phyloP scores from a whole-genome alignment of 2,329 filamentous ascomycete species.

The Scedosporium apiospermum region DNA sequence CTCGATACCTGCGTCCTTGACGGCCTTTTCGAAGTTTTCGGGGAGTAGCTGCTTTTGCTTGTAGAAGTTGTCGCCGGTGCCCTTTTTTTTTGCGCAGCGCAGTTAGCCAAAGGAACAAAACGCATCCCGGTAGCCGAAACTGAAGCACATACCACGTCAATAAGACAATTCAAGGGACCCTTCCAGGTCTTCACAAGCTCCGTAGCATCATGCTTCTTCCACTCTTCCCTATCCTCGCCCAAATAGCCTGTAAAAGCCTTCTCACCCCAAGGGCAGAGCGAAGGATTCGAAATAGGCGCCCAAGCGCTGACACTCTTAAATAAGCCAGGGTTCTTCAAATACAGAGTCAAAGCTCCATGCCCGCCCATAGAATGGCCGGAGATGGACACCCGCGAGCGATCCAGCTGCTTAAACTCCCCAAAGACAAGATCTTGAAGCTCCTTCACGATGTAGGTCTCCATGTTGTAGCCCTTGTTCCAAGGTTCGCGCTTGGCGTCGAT shows the following conservation, averaged over 20 bases:
- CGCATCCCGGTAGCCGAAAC: not conserved
- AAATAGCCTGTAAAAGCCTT: constrained; percentile 94
- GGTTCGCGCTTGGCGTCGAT: constrained; percentile 71
- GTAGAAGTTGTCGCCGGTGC: constrained; percentile 93
- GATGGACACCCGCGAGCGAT: constrained; percentile 64
- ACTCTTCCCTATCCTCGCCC: constrained; percentile 63
- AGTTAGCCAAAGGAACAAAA: not conserved
- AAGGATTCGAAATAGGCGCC: constrained; percentile 81
- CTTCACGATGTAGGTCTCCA: constrained; percentile 86
- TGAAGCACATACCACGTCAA: constrained; percentile 64
- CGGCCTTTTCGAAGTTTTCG: constrained; percentile 81
- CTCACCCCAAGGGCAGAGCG: constrained; percentile 81
- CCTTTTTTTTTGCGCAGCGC: constrained; percentile 34
- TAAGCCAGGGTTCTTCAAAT: constrained; percentile 80
- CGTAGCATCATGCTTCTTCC: constrained; percentile 86
- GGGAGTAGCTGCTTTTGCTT: constrained; percentile 86
- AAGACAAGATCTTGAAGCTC: constrained; percentile 80
- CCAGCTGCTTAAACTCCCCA: constrained; percentile 59
- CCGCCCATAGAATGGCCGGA: constrained; percentile 97
- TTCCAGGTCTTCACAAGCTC: constrained; percentile 75
- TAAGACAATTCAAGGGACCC: constrained; percentile 62
- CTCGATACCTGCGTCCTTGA: constrained; percentile 62
- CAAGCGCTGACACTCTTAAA: constrained; percentile 88
- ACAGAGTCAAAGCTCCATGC: constrained; percentile 87
- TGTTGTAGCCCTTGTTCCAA: constrained; percentile 72